Base-by-base conservation (phyloP, 1,284 basidiomycete genomes). In the Trichosporon sp. region DNA sequence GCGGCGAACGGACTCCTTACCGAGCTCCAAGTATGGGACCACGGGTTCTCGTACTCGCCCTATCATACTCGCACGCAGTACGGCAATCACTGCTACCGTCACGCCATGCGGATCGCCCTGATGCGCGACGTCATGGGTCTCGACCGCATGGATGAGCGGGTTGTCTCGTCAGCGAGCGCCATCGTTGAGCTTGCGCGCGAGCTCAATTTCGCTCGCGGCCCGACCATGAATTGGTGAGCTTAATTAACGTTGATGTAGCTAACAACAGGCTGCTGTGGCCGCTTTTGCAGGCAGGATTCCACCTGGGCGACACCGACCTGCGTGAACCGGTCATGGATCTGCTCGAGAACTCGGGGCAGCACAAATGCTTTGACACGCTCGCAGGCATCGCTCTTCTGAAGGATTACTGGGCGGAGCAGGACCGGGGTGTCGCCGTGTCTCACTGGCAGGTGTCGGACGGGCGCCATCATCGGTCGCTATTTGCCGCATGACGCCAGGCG, bases 221-320 rank as follows among this genome's bases (percentile, higher is more conserved):
- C 71, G 2, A 71, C 68, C n/a, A 77, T 81, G 68, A 78, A 78
- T 51, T 81, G 80, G 80, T 81, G 56, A 70, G 80, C 74, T 4
- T 1, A 6, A 8, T 4, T 11, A 56, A 0, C 1, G 35, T 10
- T 65, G 8, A 65, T 6, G 16, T 11, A 12, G 16, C 72, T 73
- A 31, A 69, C 59, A 26, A 4, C 56, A 83, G 81, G 81, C 67
- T 83, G 10, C 79, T 81, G 7, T 83, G 81, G 81, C 81, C 81
- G 2, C 78, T 81, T 37, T 61, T 83, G 19, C 78, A 80, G 21
- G 78, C 80, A 11, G 81, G 78, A 5, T 78, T 82, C 71, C 77
- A 81, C 54, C 76, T 83, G 16, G 75, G 76, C 7, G 75, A 76
- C 38, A 74, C 78, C 63, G 77, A 78, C 12, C 71, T 73, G 0